These are phyloP conservation scores for Wilcoxina mikolae DNA, from an alignment of 495 filamentous ascomycete genomes.

Conservation along the genomic window DNA sequence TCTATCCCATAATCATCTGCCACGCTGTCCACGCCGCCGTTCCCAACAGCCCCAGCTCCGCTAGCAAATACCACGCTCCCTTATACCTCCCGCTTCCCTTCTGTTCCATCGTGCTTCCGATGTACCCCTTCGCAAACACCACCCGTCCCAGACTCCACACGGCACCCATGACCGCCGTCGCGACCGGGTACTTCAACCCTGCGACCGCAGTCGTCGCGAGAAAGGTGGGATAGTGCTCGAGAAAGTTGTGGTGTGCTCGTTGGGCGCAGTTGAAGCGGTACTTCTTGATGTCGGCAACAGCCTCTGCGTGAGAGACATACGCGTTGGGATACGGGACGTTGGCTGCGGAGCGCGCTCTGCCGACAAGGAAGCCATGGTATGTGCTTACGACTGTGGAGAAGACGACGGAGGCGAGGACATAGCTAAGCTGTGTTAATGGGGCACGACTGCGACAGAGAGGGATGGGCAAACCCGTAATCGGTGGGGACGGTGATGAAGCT, in stretches of 20 bases:
- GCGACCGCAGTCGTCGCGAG: constrained; percentile 33
- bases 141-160: constrained; percentile 43
- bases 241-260: constrained; percentile 56
- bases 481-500: constrained; percentile 32
- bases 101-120: constrained; percentile 32
- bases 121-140: constrained; percentile 49
- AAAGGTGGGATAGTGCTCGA: constrained; percentile 49
- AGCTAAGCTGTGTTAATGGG: constrained; percentile 28
- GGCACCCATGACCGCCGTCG: constrained; percentile 38
- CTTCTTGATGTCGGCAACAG: constrained; percentile 41
- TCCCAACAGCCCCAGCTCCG: constrained; percentile 35
- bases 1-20: constrained; percentile 8
- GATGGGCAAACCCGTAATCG: constrained; percentile 38
- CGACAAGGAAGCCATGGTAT: constrained; percentile 37
- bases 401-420: constrained; percentile 46
- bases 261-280: constrained; percentile 47
- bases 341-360: constrained; percentile 37
- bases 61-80: constrained; percentile 31
- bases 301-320: constrained; percentile 46
- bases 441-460: background rate
- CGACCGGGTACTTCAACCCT: constrained; percentile 42
- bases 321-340: constrained; percentile 47
- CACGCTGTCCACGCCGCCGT: constrained; percentile 28
- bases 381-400: constrained; percentile 44
- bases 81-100: constrained; percentile 36